Evolutionary conservation across 2,329 filamentous ascomycete genomes (phyloP), one percentile per base, ranked within the genome.

Genomic region (Exutisphaerella laricina): DNA sequence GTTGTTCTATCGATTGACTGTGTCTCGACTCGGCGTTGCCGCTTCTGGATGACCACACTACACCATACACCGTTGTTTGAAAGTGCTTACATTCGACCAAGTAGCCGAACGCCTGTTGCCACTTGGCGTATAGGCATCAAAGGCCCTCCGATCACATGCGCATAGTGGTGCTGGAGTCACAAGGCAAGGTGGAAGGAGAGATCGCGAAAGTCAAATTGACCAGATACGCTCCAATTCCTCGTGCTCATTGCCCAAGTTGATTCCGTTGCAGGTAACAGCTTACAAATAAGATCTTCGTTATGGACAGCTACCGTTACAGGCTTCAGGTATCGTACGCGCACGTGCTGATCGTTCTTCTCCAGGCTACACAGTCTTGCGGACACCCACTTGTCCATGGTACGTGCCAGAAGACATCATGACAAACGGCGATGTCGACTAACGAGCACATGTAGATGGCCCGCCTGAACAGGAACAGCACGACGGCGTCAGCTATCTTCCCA

Each of bases 331-430:
- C 41, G 30, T 43, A 48, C 43, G 32, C 55, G 18, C 50, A 60
- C 34, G 48, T 54, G 42, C 55, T 62, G 50, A 59, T 59, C 39
- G 48, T 43, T 26, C 39, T 53, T 34, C 33, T 45, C 42, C 58
- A 60, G 53, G 49, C 54, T 16, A 46, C 51, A 32, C 38, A 43
- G 21, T 54, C 48, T 35, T 52, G 42, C 16, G 57, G 56, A 36
- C 49, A 50, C 39, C 57, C 58, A 30, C 44, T 54, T 39, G 39
- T 44, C 31, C 41, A 37, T 13, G 50, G 50, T 48, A 13, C 26
- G 45, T 29, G 10, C 4, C 21, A 5, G 34, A 17, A 14, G 29
- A 18, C 8, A 20, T 7, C n/a, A n/a, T 22, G 34, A 13, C 18
- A 13, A 2, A n/a, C 9, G 10, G 23, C 21, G 10, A n/a, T 14